Percentiles rank a stretch among this genome's conserved stretches.
These are phyloP conservation scores for Eucalyptus sideroxylon DNA, from an alignment of 345 rosid species.

Conservation along the genomic window DNA sequence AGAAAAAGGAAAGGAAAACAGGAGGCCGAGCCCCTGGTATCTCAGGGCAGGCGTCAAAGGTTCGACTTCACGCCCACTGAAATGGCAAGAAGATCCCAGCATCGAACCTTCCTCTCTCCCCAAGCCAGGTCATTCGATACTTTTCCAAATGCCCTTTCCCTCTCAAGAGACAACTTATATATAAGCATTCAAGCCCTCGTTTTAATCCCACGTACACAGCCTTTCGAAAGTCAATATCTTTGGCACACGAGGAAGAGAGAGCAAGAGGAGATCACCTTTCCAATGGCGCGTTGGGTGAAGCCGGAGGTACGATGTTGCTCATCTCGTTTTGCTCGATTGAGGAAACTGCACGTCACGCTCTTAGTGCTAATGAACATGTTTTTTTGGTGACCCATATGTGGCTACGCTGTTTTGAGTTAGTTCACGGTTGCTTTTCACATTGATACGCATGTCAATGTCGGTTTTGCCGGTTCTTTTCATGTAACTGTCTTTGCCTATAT, in stretches of 20 bases:
- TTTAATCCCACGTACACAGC: background rate
- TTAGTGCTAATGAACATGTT: background rate
- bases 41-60: background rate
- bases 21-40: conserved; percentile 35
- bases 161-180: background rate
- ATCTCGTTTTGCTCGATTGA: background rate
- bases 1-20: conserved; percentile 3
- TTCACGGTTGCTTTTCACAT: background rate
- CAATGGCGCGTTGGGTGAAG: conserved; percentile 61
- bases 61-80: conserved; percentile 4
- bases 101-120: background rate
- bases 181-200: background rate
- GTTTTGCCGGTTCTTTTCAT: background rate
- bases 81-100: background rate
- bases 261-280: background rate
- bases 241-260: background rate
- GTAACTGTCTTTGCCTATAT: background rate
- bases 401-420: background rate
- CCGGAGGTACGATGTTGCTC: conserved; percentile 41
- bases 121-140: background rate
- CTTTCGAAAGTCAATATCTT: background rate
- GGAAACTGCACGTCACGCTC: background rate
- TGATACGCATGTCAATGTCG: background rate
- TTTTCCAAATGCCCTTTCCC: background rate
- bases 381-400: background rate